These are phyloP conservation scores for Sugiyamaella qingdaonensis DNA, from an alignment of 805 yeast species.

Conservation along the genomic window DNA sequence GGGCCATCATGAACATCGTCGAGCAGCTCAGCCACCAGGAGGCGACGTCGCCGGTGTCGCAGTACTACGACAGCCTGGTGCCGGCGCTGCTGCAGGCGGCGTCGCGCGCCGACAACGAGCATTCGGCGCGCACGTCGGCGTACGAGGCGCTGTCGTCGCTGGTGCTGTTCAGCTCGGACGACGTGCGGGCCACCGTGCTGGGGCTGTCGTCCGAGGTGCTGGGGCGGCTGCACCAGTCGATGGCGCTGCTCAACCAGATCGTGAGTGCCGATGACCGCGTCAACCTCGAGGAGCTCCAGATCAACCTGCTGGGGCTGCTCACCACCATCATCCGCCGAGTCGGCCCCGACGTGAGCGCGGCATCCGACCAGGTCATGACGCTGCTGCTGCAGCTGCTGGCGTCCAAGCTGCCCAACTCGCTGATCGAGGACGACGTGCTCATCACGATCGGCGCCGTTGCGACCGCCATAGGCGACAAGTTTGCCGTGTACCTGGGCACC, in stretches of 20 bases:
- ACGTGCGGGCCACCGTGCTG: constrained; percentile 64
- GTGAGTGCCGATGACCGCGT: constrained; percentile 65
- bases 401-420: constrained; percentile 58
- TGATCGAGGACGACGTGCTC: constrained; percentile 91
- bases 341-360: constrained; percentile 57
- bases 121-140: constrained; percentile 89
- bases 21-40: constrained; percentile 67
- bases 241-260: constrained; percentile 54
- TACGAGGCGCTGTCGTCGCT: constrained; percentile 86
- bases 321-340: constrained; percentile 83
- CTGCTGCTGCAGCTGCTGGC: constrained; percentile 70
- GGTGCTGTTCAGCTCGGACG: constrained; percentile 69
- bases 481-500: constrained; percentile 70
- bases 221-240: constrained; percentile 65
- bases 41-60: constrained; percentile 62
- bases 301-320: constrained; percentile 67
- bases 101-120: constrained; percentile 73
- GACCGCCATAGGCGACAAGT: constrained; percentile 65
- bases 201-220: constrained; percentile 72
- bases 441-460: constrained; percentile 90
- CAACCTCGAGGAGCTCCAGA: constrained; percentile 83
- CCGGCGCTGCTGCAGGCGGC: constrained; percentile 69
- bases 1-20: constrained; percentile 89
- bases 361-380: constrained; percentile 81
- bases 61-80: constrained; percentile 63